phyloP scores from a whole-genome alignment of 2,329 filamentous ascomycete genomes.

The Tolypocladium inflatum region DNA sequence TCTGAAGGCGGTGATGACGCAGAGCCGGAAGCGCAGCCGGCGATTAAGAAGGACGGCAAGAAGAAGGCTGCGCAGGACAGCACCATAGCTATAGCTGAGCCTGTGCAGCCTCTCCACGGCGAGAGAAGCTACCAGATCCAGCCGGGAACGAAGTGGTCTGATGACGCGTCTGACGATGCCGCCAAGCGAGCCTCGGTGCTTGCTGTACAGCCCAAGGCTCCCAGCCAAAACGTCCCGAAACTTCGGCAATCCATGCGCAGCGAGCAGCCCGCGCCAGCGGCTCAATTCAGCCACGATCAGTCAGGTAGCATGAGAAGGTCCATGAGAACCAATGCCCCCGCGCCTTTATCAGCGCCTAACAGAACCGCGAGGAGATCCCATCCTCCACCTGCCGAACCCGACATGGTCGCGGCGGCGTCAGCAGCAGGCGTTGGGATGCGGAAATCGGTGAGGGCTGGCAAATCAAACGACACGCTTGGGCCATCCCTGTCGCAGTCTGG shows the following conservation, averaged over 20 bases:
- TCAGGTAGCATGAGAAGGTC: conserved; percentile 22
- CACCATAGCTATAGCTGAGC: conserved; percentile 2
- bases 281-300: conserved; percentile 6
- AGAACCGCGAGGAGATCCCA: neutral
- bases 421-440: conserved; percentile 9
- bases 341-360: conserved; percentile 3
- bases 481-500: conserved; percentile 5
- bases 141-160: conserved; percentile 19
- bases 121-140: conserved; percentile 30
- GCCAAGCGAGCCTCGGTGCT: conserved; percentile 2
- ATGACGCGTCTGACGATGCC: conserved; percentile 6
- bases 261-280: conserved; percentile 11
- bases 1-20: conserved; percentile 42
- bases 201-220: neutral
- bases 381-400: neutral
- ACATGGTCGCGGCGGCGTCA: neutral
- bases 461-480: conserved; percentile 2
- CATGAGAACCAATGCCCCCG: conserved; percentile 15
- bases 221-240: conserved; percentile 8
- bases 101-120: conserved; percentile 4
- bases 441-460: conserved; percentile 12
- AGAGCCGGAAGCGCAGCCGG: conserved; percentile 16
- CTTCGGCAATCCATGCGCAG: conserved; percentile 40
- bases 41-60: conserved; percentile 18
- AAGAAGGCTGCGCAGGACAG: conserved; percentile 21